Base-by-base conservation (phyloP, 495 filamentous ascomycete species). In the Apiosordaria backusii region DNA sequence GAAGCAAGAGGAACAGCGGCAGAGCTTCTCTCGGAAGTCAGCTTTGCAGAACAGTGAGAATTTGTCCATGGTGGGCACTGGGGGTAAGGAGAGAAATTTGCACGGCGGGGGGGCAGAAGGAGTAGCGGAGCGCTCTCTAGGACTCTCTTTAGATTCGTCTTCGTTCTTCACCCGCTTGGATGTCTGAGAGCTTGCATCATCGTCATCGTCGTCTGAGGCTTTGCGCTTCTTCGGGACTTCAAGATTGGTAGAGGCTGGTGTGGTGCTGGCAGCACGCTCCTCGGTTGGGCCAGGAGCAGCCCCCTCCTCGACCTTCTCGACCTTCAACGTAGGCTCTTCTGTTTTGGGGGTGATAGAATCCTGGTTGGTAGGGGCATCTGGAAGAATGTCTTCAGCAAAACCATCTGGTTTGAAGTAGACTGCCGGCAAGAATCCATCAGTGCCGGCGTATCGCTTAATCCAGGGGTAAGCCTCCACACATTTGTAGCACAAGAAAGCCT, bases 401-500 rank as follows among this genome's bases (percentile, higher is more conserved):
- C 35, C 62, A 4, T 64, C 68, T 50, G 65, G 72, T 62, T 76
- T 76, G 45, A 72, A 27, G 64, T 78, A 82, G 0, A 96, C 88
- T 0, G 93, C 84, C 3, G 87, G 84, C 4, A 98, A 79, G 71
- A 99, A 98, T 3, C 93, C 93, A 2, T 84, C 74, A 0, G 89
- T 86, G 4, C 90, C 90, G n/a, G 92, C 93, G 71, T 97, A 98
- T 64, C 82, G 79, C 79, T 92, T 95, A 70, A 99, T 88, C 95
- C 94, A 99, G 0, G 93, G 93, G 71, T 91, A 87, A 0, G 91
- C 87, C 24, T 94, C 89, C 35, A 95, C 82, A 70, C 96, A 99
- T 74, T 96, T 92, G 81, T 92, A 97, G 80, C 96, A 99, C 57
- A 99, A 85, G 71, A 97, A 90, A 26, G 86, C 84, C 10, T 93